Evolutionary conservation across 192 early-diverging fungal species (phyloP).

Genomic region (Coemansia umbellata): DNA sequence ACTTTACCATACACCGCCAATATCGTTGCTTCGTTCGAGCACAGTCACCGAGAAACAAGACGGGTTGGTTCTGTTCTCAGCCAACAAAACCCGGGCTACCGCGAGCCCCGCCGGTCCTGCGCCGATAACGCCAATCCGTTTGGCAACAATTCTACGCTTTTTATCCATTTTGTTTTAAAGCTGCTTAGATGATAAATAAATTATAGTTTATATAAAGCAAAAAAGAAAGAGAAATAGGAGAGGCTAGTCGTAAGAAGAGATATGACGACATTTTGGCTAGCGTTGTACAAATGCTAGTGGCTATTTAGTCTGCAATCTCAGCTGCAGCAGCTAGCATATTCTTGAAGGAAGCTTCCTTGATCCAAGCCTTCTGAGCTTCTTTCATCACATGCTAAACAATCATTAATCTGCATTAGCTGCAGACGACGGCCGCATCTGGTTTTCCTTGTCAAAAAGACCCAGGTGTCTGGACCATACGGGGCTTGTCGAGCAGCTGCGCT

Average conservation of each 20-base stretch:
- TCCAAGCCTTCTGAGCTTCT: too few relatives aligned
- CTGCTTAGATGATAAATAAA: neutral
- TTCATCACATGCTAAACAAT: too few relatives aligned
- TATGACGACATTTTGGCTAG: too few relatives aligned
- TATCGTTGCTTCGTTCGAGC: constrained; percentile 43
- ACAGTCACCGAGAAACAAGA: constrained; percentile 30
- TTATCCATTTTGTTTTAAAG: neutral
- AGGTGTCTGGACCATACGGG: too few relatives aligned
- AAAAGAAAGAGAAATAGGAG: neutral
- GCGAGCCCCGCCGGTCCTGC: constrained; percentile 35
- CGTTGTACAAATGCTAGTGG: too few relatives aligned
- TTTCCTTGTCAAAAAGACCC: too few relatives aligned
- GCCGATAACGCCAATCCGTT: constrained; percentile 25
- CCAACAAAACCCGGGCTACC: constrained; percentile 18
- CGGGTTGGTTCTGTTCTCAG: neutral
- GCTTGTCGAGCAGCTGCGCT: too few relatives aligned
- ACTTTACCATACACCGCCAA: constrained; percentile 55
- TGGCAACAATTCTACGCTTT: constrained; percentile 7
- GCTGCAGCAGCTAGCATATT: too few relatives aligned
- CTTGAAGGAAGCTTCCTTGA: too few relatives aligned
- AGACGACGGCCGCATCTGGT: too few relatives aligned
- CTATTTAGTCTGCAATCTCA: too few relatives aligned
- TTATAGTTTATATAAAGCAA: neutral
- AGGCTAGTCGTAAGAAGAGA: neutral
- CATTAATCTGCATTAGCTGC: too few relatives aligned